Conservation (phyloP, 78 protist species). For the Capsaspora owczarzaki region DNA sequence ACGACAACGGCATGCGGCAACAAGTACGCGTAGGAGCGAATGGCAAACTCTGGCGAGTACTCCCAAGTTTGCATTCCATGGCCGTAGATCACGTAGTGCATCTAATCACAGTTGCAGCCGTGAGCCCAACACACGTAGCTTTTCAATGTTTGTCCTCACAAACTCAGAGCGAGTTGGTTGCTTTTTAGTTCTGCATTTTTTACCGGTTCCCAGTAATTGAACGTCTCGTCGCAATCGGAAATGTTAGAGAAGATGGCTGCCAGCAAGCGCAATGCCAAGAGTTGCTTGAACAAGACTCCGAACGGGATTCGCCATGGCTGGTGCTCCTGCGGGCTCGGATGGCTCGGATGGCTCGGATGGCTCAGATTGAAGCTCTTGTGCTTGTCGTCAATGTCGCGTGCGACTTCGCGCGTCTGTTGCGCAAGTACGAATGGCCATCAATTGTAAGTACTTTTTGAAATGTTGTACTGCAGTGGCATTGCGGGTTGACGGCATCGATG, state of each 20-base stretch:
- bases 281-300: not conserved
- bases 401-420: no score
- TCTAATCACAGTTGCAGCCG: not conserved
- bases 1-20: constrained; percentile 19
- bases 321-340: no score
- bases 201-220: constrained; percentile 91
- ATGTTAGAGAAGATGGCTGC: constrained; percentile 12
- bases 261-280: not conserved
- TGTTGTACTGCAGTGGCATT: no score
- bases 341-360: no score
- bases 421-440: no score
- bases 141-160: not conserved
- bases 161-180: not conserved
- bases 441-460: no score
- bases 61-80: constrained; percentile 82
- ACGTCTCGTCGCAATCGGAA: constrained; percentile 85
- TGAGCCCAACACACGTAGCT: no score
- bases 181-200: not conserved
- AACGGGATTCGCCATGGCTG: no score
- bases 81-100: constrained; percentile 63
- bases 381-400: no score
- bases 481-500: no score
- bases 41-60: constrained; percentile 70
- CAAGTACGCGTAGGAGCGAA: constrained; percentile 71
- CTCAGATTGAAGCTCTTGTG: no score